Conservation (phyloP, 1,284 basidiomycete species). For the Rhizopogon hawkerae region DNA sequence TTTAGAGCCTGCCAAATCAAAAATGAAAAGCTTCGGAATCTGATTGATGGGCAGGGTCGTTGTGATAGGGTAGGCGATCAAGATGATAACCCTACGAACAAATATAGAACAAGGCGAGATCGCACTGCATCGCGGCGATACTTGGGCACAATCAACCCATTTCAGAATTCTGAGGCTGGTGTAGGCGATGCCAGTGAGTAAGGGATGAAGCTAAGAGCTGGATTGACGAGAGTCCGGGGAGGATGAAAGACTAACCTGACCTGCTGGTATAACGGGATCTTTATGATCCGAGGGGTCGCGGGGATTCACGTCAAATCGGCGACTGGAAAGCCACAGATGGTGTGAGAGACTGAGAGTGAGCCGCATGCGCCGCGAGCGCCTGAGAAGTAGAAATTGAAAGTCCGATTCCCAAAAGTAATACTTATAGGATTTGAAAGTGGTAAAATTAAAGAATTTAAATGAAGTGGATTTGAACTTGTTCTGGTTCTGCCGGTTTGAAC, state of each 20-base stretch:
- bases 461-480: background rate
- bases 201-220: too few relatives aligned
- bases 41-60: conserved; percentile 28
- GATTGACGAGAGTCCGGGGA: background rate
- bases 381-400: conserved; percentile 11
- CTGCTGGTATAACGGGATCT: too few relatives aligned
- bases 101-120: conserved; percentile 19
- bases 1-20: conserved; percentile 21
- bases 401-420: conserved; percentile 6
- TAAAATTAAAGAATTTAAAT: conserved; percentile 2
- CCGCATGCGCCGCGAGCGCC: conserved; percentile 22
- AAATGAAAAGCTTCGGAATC: conserved; percentile 22
- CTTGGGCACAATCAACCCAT: conserved; percentile 15
- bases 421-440: conserved; percentile 9
- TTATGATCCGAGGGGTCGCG: conserved; percentile 11
- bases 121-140: conserved; percentile 12
- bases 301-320: conserved; percentile 20
- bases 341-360: conserved; percentile 9
- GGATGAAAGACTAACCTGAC: background rate
- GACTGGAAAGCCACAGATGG: conserved; percentile 20
- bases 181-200: conserved; percentile 2
- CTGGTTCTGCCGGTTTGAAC: background rate
- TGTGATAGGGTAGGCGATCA: conserved; percentile 32
- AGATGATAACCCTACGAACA: conserved; percentile 24
- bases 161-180: conserved; percentile 12